Percentiles rank a stretch among this genome's conserved stretches.
Conservation (phyloP, 495 filamentous ascomycete genomes). For the Astrocystis sublimbata region DNA sequence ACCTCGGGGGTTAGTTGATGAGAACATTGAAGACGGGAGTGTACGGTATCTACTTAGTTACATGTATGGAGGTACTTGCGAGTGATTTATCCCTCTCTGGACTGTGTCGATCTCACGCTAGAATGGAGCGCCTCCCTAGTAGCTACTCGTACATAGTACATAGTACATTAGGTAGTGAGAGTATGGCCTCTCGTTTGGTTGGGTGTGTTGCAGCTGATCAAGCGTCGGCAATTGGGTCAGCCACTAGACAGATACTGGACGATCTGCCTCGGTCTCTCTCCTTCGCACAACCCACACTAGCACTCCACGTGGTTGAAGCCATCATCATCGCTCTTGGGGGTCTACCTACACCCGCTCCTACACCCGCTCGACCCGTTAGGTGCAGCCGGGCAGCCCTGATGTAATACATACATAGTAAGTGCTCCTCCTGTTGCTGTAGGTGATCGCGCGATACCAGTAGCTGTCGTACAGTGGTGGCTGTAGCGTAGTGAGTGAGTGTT, state of each 20-base stretch:
- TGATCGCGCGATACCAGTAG: no score
- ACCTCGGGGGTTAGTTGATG: no score
- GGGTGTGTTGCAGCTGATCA: slow-evolving; percentile 3
- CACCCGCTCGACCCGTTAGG: not conserved
- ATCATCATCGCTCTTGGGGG: not conserved
- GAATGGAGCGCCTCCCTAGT: no score
- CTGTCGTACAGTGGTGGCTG: not conserved
- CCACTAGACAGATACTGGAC: not conserved
- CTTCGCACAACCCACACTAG: slow-evolving; percentile 17
- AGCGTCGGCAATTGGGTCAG: slow-evolving; percentile 19
- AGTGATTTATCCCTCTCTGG: not conserved
- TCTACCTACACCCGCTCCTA: not conserved
- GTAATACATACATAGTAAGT: no score
- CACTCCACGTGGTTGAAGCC: slow-evolving; percentile 12
- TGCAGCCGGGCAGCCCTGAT: not conserved
- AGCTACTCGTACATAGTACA: no score
- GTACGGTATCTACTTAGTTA: no score
- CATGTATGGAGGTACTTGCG: no score
- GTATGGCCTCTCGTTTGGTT: not conserved
- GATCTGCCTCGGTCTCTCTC: not conserved
- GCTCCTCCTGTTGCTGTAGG: no score
- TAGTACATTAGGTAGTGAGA: no score
- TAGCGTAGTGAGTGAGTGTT: not conserved
- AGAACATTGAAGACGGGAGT: no score
- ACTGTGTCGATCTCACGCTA: not conserved